Conservation (phyloP, 202 grass and related monocot genomes). For the Zoysia matrella region DNA sequence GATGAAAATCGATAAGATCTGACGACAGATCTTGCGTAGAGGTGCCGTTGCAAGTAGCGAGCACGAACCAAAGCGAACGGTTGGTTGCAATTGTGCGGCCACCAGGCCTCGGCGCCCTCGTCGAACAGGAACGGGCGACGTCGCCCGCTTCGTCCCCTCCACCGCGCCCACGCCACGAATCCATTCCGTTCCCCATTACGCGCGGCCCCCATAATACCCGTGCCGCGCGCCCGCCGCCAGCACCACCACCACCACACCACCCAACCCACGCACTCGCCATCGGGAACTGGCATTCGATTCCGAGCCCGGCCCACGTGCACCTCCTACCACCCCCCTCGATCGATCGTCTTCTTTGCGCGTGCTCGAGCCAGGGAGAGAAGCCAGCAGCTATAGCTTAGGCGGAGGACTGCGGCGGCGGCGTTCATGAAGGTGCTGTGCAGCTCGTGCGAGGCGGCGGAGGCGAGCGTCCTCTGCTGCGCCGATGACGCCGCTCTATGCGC, state of each 20-base stretch:
- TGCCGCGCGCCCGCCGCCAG: neutral
- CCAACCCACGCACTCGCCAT: neutral
- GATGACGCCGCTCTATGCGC: constrained; percentile 81
- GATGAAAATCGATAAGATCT: neutral
- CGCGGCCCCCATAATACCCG: constrained; percentile 34
- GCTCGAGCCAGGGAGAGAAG: neutral
- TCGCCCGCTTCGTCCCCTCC: constrained; percentile 37
- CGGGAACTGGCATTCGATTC: constrained; percentile 15
- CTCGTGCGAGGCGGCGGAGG: constrained; percentile 86
- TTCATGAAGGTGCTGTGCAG: constrained; percentile 89
- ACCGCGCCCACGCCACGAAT: constrained; percentile 55
- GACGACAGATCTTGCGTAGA: neutral
- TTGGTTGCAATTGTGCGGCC: constrained; percentile 36
- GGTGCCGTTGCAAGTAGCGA: neutral
- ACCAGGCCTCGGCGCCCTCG: neutral
- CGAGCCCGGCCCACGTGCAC: neutral
- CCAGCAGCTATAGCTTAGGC: neutral
- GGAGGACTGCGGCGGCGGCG: neutral
- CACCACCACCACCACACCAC: constrained; percentile 4
- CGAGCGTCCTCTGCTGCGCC: constrained; percentile 81
- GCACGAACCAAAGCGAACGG: neutral
- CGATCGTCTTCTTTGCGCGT: too few relatives aligned
- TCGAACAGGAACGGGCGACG: constrained; percentile 48
- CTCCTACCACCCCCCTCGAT: neutral
- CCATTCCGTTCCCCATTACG: constrained; percentile 36